Percentiles rank a stretch among this genome's conserved stretches.
Evolutionary conservation across 2,329 filamentous ascomycete genomes (phyloP).

Genomic region (Fusarium nelsonii): DNA sequence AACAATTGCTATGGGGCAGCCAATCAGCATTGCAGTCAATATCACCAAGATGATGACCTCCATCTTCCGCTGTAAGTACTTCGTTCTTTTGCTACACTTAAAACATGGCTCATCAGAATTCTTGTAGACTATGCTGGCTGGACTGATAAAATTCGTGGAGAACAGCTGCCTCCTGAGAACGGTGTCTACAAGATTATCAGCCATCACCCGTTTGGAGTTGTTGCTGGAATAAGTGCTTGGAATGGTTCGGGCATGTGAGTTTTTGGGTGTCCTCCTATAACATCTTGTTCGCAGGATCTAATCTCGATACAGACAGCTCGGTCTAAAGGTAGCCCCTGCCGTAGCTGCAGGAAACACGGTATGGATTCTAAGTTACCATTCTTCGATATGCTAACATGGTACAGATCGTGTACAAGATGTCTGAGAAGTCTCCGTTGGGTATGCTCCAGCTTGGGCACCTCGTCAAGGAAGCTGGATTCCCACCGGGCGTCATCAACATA

Average conservation of each 20-base stretch:
- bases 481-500: conserved; percentile 4
- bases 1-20: neutral
- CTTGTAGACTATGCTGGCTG: conserved; percentile 1
- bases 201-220: conserved; percentile 4
- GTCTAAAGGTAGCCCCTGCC: neutral
- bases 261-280: rapidly evolving
- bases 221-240: neutral
- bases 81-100: neutral
- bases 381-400: neutral
- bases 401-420: neutral
- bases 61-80: conserved; percentile 1
- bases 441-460: neutral
- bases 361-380: neutral
- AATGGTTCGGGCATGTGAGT: neutral
- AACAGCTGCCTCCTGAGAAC: neutral
- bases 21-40: neutral
- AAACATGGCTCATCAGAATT: neutral
- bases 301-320: neutral
- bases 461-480: neutral
- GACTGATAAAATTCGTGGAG: conserved; percentile 4
- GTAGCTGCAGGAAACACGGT: conserved; percentile 7
- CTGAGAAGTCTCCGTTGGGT: conserved; percentile 5
- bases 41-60: neutral
- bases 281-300: neutral
- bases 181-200: conserved; percentile 10